phyloP scores from a whole-genome alignment of 371 early-diverging fungal genomes.

The Mucor mucedo region DNA sequence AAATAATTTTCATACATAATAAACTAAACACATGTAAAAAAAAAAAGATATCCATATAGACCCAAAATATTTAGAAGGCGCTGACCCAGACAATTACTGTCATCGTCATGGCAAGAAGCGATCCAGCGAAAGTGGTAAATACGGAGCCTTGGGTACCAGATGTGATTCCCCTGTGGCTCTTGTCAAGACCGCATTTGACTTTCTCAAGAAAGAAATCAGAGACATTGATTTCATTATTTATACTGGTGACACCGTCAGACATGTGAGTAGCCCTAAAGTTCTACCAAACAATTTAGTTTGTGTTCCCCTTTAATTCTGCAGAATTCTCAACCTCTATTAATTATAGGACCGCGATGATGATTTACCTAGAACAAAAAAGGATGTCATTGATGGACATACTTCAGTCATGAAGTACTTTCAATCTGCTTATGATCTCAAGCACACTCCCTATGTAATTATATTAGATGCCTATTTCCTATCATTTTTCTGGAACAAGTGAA shows the following conservation, averaged over 20 bases:
- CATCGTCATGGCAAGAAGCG: slow-evolving; percentile 24
- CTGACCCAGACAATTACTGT: slow-evolving; percentile 36
- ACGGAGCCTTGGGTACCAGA: slow-evolving; percentile 38
- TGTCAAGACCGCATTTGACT: slow-evolving; percentile 42
- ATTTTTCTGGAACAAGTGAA: neutral
- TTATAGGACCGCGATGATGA: slow-evolving; percentile 45
- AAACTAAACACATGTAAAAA: neutral
- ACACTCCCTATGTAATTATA: slow-evolving; percentile 34
- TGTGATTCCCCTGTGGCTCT: slow-evolving; percentile 49
- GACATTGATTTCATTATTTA: slow-evolving; percentile 55
- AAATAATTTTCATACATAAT: neutral
- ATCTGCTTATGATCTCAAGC: slow-evolving; percentile 31
- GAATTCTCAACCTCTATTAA: neutral
- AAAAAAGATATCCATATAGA: slow-evolving; percentile 50
- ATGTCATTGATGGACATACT: slow-evolving; percentile 40
- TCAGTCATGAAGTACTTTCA: slow-evolving; percentile 34
- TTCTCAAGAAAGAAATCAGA: slow-evolving; percentile 35
- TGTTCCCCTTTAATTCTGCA: slow-evolving; percentile 1
- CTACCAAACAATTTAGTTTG: slow-evolving; percentile 5
- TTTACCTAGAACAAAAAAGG: slow-evolving; percentile 25
- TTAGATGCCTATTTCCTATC: neutral
- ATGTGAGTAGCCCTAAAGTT: slow-evolving; percentile 29
- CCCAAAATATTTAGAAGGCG: slow-evolving; percentile 30
- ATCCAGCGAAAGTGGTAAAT: slow-evolving; percentile 35
- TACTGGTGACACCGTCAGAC: slow-evolving; percentile 57